A percentile compares a stretch with the other conserved stretches of the same genome.
Conservation (phyloP, 2,329 filamentous ascomycete genomes). For the Onygenales sp. region DNA sequence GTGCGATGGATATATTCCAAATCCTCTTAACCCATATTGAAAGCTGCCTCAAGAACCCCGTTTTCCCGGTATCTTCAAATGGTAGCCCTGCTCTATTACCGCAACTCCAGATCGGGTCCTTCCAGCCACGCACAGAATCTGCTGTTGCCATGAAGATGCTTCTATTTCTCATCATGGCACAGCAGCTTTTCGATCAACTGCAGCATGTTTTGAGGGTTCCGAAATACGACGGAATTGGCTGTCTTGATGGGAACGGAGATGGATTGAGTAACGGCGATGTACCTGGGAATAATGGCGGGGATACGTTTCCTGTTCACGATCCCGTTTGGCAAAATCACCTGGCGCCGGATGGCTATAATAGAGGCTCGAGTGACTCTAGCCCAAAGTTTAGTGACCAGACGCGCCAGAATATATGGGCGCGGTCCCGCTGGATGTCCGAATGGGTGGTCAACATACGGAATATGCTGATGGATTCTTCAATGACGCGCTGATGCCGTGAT, state of each 20-base stretch:
- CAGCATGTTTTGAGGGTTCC: background rate
- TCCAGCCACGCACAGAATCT: background rate
- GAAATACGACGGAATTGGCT: background rate
- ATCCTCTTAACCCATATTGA: background rate
- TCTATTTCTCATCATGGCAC: background rate
- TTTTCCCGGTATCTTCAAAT: background rate
- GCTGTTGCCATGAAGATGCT: slow-evolving; percentile 1
- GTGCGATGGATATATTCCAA: background rate
- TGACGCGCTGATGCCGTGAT: background rate
- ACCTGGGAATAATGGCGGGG: background rate
- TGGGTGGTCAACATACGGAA: background rate
- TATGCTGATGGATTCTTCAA: background rate
- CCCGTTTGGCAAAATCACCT: background rate
- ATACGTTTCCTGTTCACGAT: background rate
- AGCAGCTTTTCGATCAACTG: background rate
- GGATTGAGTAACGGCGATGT: background rate
- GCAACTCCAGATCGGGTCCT: background rate
- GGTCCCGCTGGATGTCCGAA: background rate
- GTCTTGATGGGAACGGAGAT: too few species aligned
- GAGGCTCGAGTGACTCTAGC: background rate
- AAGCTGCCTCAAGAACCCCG: background rate
- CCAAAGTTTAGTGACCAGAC: background rate
- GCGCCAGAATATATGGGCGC: background rate
- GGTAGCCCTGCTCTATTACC: background rate
- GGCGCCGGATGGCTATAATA: background rate